Evolutionary conservation across 805 yeast species (phyloP), one percentile per base, ranked within the genome.

Genomic region (Lachancea sp.): DNA sequence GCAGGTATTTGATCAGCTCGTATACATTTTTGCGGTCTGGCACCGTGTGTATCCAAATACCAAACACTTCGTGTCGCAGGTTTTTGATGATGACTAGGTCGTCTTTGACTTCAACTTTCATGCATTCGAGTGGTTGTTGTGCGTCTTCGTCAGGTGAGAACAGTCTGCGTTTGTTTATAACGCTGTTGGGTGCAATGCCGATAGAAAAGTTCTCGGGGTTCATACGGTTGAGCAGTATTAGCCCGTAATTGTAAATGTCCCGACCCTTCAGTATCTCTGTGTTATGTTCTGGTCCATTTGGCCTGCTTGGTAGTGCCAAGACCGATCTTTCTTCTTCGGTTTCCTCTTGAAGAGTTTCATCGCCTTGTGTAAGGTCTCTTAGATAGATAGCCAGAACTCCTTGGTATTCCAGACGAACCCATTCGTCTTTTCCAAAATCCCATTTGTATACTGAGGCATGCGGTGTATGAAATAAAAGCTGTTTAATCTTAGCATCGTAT

Each of bases 41-140:
- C 37, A 74, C 80, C 45, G 83, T 79, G 57, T 82, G 85, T 17
- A 85, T 72, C 93, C 93, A 85, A 39, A 85, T 66, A 1, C 95
- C 95, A 60, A 74, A 85, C 11, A 84, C 81, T 37, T 82, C 85
- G 18, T 84, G 88, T 41, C 75, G 67, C 41, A 81, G 66, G 55
- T 79, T 81, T 58, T 80, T 80, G 17, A 85, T 75, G 44, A 85
- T 85, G 34, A 85, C 77, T 58, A 84, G 70, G 46, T 81, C 83
- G 46, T 79, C 86, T 50, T 79, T 78, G 48, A 78, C 72, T 52
- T 85, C 91, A 31, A 81, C 79, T 39, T 80, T 78, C 75, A 83
- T 75, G 45, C 73, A 75, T 41, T 65, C 67, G 39, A 69, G 49
- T 1, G 68, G 68, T 39, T 63, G 57, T 26, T 51, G 44, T 13